Percentiles rank a stretch among this genome's conserved stretches.
Conservation (phyloP, 1,284 basidiomycete genomes). For the Apiotrichum brassicae region DNA sequence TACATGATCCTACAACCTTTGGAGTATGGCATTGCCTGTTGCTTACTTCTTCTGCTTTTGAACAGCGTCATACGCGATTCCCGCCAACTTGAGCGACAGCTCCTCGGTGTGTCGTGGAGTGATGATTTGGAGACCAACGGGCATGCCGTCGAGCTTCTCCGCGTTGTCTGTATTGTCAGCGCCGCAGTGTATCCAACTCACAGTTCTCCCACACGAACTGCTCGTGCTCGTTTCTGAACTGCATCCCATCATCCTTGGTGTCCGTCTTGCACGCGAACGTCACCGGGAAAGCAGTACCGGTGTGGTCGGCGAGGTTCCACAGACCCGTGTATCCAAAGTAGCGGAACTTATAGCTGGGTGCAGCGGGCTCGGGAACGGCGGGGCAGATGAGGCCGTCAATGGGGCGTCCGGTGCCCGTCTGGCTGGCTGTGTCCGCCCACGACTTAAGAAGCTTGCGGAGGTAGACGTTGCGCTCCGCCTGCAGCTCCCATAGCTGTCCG, state of each 20-base stretch:
- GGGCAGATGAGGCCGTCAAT: conserved; percentile 18
- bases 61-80: no score
- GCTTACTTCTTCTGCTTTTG: no score
- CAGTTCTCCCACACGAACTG: conserved; percentile 49
- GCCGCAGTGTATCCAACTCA: conserved; percentile 50
- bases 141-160: conserved; percentile 53
- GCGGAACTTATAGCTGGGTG: conserved; percentile 7
- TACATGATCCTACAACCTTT: no score
- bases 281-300: conserved; percentile 58
- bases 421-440: conserved; percentile 6
- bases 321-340: conserved; percentile 12
- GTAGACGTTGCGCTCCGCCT: conserved; percentile 10
- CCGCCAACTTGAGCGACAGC: conserved; percentile 5
- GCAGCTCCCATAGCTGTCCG: conserved; percentile 11
- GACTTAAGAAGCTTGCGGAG: conserved; percentile 8
- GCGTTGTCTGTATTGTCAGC: conserved; percentile 51
- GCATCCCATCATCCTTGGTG: conserved; percentile 20
- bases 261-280: conserved; percentile 55
- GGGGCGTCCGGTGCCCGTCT: conserved; percentile 11
- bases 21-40: no score
- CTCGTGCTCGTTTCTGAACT: conserved; percentile 52
- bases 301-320: conserved; percentile 52
- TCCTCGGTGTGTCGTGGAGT: conserved; percentile 51
- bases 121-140: conserved; percentile 60
- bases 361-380: conserved; percentile 6